phyloP scores from a whole-genome alignment of 768 basidiomycete genomes.

The Naganishia randhawae region DNA sequence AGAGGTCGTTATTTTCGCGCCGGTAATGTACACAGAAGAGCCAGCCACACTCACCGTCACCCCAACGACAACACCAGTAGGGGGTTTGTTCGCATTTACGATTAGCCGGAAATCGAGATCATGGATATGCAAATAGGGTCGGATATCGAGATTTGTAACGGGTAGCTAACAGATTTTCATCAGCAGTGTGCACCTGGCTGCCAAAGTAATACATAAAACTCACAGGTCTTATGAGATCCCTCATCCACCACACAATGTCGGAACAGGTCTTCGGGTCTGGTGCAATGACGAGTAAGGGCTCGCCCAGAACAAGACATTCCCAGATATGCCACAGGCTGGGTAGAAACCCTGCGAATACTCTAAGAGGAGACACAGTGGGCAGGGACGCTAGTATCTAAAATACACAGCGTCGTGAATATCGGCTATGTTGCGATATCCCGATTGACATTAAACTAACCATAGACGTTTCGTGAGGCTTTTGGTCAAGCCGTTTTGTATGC shows the following conservation, averaged over 20 bases:
- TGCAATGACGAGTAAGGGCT: constrained; percentile 81
- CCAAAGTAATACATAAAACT: constrained; percentile 44
- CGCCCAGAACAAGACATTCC: constrained; percentile 88
- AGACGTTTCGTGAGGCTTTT: background rate
- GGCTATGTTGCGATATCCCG: constrained; percentile 50
- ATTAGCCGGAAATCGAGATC: constrained; percentile 74
- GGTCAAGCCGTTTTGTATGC: constrained; percentile 27
- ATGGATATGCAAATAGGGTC: constrained; percentile 95
- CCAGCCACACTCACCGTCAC: constrained; percentile 40
- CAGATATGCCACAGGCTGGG: constrained; percentile 59
- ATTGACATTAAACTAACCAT: constrained; percentile 35
- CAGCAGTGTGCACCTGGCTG: constrained; percentile 5
- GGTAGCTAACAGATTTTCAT: constrained; percentile 50
- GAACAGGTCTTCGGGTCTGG: constrained; percentile 71
- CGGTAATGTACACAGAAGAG: background rate
- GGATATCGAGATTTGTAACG: constrained; percentile 67
- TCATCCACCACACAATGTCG: constrained; percentile 86
- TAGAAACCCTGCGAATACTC: constrained; percentile 49
- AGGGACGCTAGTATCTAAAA: constrained; percentile 47
- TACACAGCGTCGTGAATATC: constrained; percentile 11
- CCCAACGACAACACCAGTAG: constrained; percentile 47
- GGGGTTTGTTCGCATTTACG: constrained; percentile 65
- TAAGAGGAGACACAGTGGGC: constrained; percentile 47
- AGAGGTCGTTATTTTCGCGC: constrained; percentile 17
- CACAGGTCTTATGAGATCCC: constrained; percentile 75